These are phyloP conservation scores for Penicillium egyptiacum DNA, from an alignment of 495 filamentous ascomycete genomes.

Conservation along the genomic window DNA sequence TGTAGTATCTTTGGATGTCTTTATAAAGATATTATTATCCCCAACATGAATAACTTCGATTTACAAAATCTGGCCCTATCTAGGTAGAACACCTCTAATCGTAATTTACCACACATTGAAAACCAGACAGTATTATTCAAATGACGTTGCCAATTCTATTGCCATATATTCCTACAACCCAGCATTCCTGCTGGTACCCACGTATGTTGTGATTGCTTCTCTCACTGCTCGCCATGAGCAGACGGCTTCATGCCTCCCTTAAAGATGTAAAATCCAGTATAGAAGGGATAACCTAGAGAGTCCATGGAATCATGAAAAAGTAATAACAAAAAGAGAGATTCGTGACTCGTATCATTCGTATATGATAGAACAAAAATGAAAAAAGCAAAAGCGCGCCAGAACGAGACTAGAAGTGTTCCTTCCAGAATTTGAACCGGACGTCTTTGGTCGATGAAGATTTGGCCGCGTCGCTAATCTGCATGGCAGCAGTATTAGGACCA, in stretches of 20 bases:
- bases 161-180: constrained; percentile 5
- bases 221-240: background rate
- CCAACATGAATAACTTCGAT: background rate
- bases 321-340: constrained; percentile 12
- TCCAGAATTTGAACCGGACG: constrained; percentile 97
- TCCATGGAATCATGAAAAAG: background rate
- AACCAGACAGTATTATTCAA: background rate
- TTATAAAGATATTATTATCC: background rate
- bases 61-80: too few species aligned
- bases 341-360: constrained; percentile 28
- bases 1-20: background rate
- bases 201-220: background rate
- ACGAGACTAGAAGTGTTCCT: constrained; percentile 71
- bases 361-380: constrained; percentile 6
- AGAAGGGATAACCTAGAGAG: background rate
- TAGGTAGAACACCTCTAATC: too few species aligned
- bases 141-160: constrained; percentile 3
- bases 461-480: constrained; percentile 82
- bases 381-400: constrained; percentile 4
- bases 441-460: constrained; percentile 67
- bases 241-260: background rate
- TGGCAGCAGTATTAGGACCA: constrained; percentile 75
- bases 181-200: background rate
- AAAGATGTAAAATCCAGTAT: background rate
- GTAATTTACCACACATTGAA: background rate